These are phyloP conservation scores for Mikania micrantha DNA, from an alignment of 129 eudicot species.

Conservation along the genomic window DNA sequence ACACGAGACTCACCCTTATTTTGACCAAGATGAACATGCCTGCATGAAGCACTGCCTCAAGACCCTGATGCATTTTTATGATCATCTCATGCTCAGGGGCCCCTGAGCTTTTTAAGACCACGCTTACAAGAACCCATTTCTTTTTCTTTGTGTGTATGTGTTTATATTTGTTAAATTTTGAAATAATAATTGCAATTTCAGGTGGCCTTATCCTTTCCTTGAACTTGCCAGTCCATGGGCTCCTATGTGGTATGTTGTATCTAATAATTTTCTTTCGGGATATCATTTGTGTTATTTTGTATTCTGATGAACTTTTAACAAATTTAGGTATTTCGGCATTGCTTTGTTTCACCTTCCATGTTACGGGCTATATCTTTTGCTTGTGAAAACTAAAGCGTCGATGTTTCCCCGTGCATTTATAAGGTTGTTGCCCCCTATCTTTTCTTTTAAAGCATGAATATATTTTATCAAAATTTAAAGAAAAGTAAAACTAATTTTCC, in stretches of 20 bases:
- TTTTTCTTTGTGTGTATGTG: no score
- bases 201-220: constrained; percentile 98
- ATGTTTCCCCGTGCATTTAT: constrained; percentile 50
- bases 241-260: constrained; percentile 53
- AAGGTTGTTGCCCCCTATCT: constrained; percentile 37
- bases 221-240: constrained; percentile 77
- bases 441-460: constrained; percentile 1
- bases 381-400: constrained; percentile 44
- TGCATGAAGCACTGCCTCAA: no score
- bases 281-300: not conserved
- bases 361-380: constrained; percentile 56
- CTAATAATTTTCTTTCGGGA: not conserved
- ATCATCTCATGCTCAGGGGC: no score
- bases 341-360: constrained; percentile 78
- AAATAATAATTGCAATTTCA: constrained; percentile 17
- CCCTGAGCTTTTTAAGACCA: no score
- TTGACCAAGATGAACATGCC: no score
- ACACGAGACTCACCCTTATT: no score
- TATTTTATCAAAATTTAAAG: not conserved
- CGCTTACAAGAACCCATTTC: not conserved
- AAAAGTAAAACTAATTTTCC: not conserved
- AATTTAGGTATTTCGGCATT: constrained; percentile 63
- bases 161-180: no score
- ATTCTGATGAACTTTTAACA: not conserved
- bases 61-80: no score